Percentiles rank a stretch among this genome's conserved stretches.
These are phyloP conservation scores for Cladosporium sp. DNA, from an alignment of 2,329 filamentous ascomycete species.

Conservation along the genomic window DNA sequence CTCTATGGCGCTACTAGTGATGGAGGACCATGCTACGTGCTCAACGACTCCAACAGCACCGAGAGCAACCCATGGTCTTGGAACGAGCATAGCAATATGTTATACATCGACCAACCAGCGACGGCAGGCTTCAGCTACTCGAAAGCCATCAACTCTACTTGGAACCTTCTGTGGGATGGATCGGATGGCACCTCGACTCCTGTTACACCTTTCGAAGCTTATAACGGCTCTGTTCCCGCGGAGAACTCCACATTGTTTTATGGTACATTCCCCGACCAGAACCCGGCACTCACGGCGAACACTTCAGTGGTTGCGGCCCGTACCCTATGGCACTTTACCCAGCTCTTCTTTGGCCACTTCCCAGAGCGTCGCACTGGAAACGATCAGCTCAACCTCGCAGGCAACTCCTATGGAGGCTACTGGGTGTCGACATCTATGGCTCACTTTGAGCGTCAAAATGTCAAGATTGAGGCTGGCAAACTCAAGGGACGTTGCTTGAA, in stretches of 20 bases:
- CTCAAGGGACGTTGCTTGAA: slow-evolving; percentile 52
- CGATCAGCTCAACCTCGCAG: slow-evolving; percentile 27
- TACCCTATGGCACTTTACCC: slow-evolving; percentile 64
- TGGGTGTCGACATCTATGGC: slow-evolving; percentile 62
- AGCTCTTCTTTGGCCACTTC: slow-evolving; percentile 47
- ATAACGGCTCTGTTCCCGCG: slow-evolving; percentile 22
- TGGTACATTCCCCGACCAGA: slow-evolving; percentile 28
- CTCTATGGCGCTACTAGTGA: slow-evolving; percentile 60
- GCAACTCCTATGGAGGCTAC: slow-evolving; percentile 51
- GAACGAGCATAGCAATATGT: slow-evolving; percentile 46
- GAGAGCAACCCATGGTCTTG: slow-evolving; percentile 49
- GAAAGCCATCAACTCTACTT: slow-evolving; percentile 60
- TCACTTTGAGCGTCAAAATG: slow-evolving; percentile 62
- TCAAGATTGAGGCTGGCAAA: slow-evolving; percentile 46
- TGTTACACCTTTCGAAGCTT: slow-evolving; percentile 32
- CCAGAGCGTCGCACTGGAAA: slow-evolving; percentile 26
- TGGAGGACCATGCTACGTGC: slow-evolving; percentile 46
- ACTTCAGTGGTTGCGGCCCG: slow-evolving; percentile 27
- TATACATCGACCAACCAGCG: slow-evolving; percentile 50
- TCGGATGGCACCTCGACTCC: slow-evolving; percentile 28
- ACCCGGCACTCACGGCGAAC: slow-evolving; percentile 24
- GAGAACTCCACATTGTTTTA: slow-evolving; percentile 31
- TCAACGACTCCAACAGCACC: slow-evolving; percentile 45
- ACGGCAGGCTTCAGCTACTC: slow-evolving; percentile 66
- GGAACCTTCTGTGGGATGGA: slow-evolving; percentile 49